Percentiles rank a stretch among this genome's conserved stretches.
phyloP scores from a whole-genome alignment of 345 rosid species.

The Salix koriyanagi region DNA sequence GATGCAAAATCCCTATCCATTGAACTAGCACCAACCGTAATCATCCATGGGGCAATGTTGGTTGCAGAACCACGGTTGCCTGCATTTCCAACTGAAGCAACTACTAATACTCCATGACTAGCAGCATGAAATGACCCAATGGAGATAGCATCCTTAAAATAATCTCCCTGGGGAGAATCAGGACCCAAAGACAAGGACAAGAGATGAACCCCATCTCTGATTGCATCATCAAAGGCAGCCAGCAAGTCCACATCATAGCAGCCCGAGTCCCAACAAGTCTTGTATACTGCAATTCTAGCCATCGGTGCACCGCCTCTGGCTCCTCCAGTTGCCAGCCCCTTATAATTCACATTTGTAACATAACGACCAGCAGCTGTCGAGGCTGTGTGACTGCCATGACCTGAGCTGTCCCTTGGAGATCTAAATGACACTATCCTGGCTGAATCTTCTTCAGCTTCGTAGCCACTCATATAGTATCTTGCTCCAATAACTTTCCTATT shows the following conservation, averaged over 20 bases:
- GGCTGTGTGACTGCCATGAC: constrained; percentile 59
- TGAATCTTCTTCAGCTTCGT: constrained; percentile 47
- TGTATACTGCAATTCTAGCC: constrained; percentile 56
- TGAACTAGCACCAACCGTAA: constrained; percentile 52
- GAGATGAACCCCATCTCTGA: constrained; percentile 49
- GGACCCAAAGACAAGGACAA: constrained; percentile 55
- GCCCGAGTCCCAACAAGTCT: constrained; percentile 50
- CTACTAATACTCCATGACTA: constrained; percentile 43
- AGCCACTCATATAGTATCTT: constrained; percentile 45
- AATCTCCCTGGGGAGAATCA: constrained; percentile 49
- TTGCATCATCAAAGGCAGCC: constrained; percentile 57
- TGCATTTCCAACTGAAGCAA: constrained; percentile 52
- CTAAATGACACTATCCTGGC: constrained; percentile 25
- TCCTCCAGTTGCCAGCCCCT: constrained; percentile 46
- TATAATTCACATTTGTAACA: constrained; percentile 40
- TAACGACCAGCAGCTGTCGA: constrained; percentile 54
- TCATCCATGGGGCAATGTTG: constrained; percentile 59
- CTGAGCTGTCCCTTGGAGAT: constrained; percentile 55
- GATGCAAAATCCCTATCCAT: constrained; percentile 47
- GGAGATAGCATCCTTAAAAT: constrained; percentile 54
- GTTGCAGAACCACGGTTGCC: constrained; percentile 46
- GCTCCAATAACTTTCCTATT: constrained; percentile 57
- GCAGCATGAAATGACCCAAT: constrained; percentile 56
- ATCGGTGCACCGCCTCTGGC: constrained; percentile 60
- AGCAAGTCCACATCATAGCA: constrained; percentile 52